phyloP scores from a whole-genome alignment of 768 basidiomycete species.

The Candolleomyces eurysporus region DNA sequence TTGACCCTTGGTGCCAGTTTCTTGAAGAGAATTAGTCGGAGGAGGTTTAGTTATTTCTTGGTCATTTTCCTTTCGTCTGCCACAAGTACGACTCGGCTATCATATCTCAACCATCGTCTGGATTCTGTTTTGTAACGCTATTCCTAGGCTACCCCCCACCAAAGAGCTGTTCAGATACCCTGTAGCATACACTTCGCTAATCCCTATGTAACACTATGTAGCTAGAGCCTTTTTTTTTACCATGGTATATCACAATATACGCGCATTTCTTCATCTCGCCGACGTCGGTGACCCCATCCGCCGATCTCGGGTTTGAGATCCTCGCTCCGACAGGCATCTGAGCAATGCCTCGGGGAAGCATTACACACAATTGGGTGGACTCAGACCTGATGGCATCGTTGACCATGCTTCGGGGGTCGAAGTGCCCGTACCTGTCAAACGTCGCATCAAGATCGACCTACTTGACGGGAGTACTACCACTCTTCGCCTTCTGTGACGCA shows the following conservation, averaged over 20 bases:
- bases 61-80: neutral
- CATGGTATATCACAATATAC: neutral
- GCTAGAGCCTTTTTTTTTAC: neutral
- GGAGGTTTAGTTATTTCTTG: neutral
- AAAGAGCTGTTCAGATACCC: neutral
- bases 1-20: neutral
- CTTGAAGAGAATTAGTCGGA: neutral
- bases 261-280: neutral
- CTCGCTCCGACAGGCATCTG: neutral
- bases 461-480: neutral
- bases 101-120: neutral
- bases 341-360: constrained; percentile 4
- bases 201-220: neutral
- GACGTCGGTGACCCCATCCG: neutral
- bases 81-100: neutral
- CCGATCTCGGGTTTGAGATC: constrained; percentile 7
- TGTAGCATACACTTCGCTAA: neutral
- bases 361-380: neutral
- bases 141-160: neutral
- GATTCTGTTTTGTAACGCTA: neutral
- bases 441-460: constrained; percentile 7
- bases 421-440: constrained; percentile 2
- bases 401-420: constrained; percentile 1
- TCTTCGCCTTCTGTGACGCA: constrained; percentile 4
- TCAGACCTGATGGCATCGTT: neutral